Evolutionary conservation across 1,139 yeast genomes (phyloP).

Genomic region (Nakaseomyces glabratus): DNA sequence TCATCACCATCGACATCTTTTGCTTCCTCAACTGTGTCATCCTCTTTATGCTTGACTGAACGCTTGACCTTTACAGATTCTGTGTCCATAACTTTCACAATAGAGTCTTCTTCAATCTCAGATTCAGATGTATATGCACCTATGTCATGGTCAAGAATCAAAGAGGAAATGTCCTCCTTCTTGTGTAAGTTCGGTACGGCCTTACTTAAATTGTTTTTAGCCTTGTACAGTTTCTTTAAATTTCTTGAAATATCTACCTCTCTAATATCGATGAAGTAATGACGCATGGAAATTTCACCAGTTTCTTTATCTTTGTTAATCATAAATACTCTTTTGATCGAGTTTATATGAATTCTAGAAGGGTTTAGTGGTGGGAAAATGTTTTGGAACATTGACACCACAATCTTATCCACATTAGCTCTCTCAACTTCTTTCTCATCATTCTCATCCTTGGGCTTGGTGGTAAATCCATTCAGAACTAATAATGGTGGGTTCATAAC

Average conservation of each 20-base stretch:
- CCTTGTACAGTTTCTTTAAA: constrained; percentile 64
- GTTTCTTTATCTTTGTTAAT: constrained; percentile 64
- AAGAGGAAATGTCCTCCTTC: constrained; percentile 71
- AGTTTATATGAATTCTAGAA: constrained; percentile 57
- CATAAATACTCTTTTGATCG: constrained; percentile 79
- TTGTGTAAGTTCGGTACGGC: constrained; percentile 64
- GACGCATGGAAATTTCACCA: constrained; percentile 74
- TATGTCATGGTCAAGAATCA: constrained; percentile 68
- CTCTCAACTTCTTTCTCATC: constrained; percentile 31
- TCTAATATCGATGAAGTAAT: constrained; percentile 82
- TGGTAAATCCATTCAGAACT: constrained; percentile 78
- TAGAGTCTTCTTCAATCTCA: constrained; percentile 86
- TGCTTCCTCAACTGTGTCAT: constrained; percentile 17
- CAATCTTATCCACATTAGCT: constrained; percentile 56
- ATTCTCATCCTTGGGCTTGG: constrained; percentile 23
- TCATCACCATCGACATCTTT: constrained; percentile 20
- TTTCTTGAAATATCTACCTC: constrained; percentile 76
- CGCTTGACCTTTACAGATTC: constrained; percentile 24
- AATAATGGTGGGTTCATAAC: constrained; percentile 75
- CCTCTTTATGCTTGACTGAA: constrained; percentile 10
- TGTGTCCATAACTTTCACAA: constrained; percentile 59
- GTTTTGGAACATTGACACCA: constrained; percentile 88
- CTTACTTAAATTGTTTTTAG: constrained; percentile 54
- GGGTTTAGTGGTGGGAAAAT: constrained; percentile 93
- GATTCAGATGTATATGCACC: constrained; percentile 81